Evolutionary conservation across 352 stramenopile species (phyloP).

Genomic region (Phytopythium chamaehyphon): DNA sequence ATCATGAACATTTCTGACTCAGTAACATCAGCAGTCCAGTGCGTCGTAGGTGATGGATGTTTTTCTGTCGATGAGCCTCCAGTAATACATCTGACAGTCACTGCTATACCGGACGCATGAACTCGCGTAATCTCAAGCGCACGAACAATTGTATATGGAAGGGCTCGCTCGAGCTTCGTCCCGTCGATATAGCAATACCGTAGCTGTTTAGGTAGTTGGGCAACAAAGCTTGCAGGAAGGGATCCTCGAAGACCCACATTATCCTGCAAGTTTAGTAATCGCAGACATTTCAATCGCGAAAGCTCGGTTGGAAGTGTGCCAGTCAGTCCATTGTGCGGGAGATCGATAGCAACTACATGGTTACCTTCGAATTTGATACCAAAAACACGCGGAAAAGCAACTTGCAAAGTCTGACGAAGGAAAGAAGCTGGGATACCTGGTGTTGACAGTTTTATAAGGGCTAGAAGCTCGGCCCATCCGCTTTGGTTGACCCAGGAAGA

Average conservation of each 20-base stretch:
- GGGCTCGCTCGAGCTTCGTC: conserved; percentile 34
- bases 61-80: neutral
- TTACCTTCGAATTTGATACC: conserved; percentile 57
- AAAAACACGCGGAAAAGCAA: conserved; percentile 25
- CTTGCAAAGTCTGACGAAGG: conserved; percentile 23
- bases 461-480: conserved; percentile 31
- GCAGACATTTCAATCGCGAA: conserved; percentile 37
- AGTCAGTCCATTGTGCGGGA: conserved; percentile 43
- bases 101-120: conserved; percentile 14
- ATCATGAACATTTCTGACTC: conserved; percentile 56
- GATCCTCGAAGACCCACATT: conserved; percentile 38
- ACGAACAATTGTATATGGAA: conserved; percentile 44
- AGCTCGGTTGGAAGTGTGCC: conserved; percentile 43
- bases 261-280: conserved; percentile 49
- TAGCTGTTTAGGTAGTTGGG: conserved; percentile 16
- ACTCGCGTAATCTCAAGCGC: conserved; percentile 63
- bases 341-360: conserved; percentile 52
- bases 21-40: conserved; percentile 51
- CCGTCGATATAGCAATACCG: conserved; percentile 67
- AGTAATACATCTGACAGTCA: conserved; percentile 47
- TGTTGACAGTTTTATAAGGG: conserved; percentile 5
- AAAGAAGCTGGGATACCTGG: neutral
- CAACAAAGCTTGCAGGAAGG: conserved; percentile 14
- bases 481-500: conserved; percentile 30
- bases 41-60: neutral